phyloP scores from a whole-genome alignment of 352 stramenopile species.

The Globisporangium barbulae region DNA sequence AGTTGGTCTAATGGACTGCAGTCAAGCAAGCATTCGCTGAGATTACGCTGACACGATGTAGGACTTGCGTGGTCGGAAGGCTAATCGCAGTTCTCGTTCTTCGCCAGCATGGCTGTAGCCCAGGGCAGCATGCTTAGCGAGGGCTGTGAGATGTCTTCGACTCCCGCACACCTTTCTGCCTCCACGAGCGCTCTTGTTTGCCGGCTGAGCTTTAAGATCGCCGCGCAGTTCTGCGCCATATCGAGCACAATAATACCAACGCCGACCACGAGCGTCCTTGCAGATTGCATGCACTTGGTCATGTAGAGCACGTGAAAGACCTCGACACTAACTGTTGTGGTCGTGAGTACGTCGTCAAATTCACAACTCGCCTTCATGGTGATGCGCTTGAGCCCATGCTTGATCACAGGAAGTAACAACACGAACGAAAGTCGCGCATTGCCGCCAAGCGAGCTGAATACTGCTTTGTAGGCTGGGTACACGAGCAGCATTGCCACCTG shows the following conservation, averaged over 20 bases:
- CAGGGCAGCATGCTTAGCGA: not conserved
- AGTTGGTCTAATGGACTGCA: too few species aligned
- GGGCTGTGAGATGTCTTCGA: not conserved
- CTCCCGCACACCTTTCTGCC: not conserved
- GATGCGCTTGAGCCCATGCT: conserved; percentile 1
- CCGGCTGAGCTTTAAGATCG: not conserved
- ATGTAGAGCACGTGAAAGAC: conserved; percentile 17
- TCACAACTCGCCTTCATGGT: not conserved
- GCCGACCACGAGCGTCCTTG: conserved; percentile 15
- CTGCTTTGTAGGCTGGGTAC: conserved; percentile 12
- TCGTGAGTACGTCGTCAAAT: not conserved
- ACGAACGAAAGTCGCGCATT: conserved; percentile 2
- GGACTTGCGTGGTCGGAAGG: not conserved
- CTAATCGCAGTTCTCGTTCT: not conserved
- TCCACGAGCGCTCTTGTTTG: not conserved
- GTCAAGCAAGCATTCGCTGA: too few species aligned
- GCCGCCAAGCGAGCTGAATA: conserved; percentile 9
- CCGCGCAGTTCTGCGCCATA: conserved; percentile 3
- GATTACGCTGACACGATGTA: too few species aligned
- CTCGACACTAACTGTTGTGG: not conserved
- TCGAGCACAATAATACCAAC: conserved; percentile 10
- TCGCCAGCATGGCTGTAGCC: not conserved
- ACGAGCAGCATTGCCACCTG: not conserved
- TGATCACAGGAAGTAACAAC: conserved; percentile 10
- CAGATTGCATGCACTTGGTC: conserved; percentile 24